Evolutionary conservation across 495 filamentous ascomycete genomes (phyloP).

Genomic region (Letharia columbiana): DNA sequence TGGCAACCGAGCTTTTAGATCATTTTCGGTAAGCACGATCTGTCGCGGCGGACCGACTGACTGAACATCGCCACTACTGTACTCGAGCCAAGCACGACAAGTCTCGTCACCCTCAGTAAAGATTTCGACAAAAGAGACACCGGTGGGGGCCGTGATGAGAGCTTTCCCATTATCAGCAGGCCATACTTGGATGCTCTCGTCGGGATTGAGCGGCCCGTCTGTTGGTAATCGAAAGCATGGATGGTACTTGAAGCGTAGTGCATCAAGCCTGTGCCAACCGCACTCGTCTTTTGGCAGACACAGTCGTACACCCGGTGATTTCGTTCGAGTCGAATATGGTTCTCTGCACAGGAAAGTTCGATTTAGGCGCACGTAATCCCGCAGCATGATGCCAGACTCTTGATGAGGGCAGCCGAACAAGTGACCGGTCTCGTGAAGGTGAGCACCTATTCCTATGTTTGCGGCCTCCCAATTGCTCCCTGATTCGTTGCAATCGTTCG

Average conservation of each 20-base stretch:
- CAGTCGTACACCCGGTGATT: constrained; percentile 63
- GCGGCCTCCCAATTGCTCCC: constrained; percentile 89
- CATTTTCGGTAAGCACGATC: constrained; percentile 62
- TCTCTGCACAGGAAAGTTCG: constrained; percentile 73
- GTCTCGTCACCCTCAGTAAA: constrained; percentile 64
- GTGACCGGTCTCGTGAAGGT: constrained; percentile 83
- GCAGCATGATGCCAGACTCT: constrained; percentile 77
- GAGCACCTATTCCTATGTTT: constrained; percentile 84
- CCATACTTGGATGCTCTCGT: constrained; percentile 82
- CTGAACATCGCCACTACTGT: constrained; percentile 51
- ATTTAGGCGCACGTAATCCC: constrained; percentile 75
- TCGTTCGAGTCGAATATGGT: constrained; percentile 74
- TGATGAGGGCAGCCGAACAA: constrained; percentile 82
- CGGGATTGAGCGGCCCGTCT: constrained; percentile 55
- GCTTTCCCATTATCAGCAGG: constrained; percentile 73
- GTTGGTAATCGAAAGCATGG: constrained; percentile 81
- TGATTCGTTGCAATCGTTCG: constrained; percentile 74
- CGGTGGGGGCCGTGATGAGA: constrained; percentile 69
- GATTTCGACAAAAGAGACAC: constrained; percentile 74
- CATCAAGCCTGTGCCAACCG: constrained; percentile 80
- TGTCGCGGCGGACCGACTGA: constrained; percentile 56
- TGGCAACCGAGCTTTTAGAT: constrained; percentile 60
- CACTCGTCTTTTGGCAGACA: constrained; percentile 72
- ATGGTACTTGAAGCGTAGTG: constrained; percentile 78
- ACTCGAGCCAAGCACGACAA: constrained; percentile 75